A percentile compares a stretch with the other conserved stretches of the same genome.
Evolutionary conservation across 2,329 filamentous ascomycete genomes (phyloP).

Genomic region (Botrytis medusae): DNA sequence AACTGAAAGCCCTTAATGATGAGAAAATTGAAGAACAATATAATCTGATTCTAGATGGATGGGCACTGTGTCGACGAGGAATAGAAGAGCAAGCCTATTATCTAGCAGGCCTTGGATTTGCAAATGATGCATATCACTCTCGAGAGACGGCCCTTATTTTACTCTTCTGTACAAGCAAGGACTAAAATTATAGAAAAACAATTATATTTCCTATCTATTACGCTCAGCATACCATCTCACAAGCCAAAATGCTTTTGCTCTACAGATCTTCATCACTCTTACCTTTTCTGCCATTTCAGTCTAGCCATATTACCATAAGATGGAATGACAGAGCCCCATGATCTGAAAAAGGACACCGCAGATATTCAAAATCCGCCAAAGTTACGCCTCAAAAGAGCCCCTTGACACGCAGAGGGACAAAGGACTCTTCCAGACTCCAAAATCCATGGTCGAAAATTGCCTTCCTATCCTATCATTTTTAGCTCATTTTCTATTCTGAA

Average conservation of each 20-base stretch:
- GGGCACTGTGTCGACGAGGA: background rate
- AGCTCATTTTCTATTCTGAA: background rate
- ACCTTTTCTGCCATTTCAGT: background rate
- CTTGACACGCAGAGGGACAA: background rate
- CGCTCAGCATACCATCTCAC: background rate
- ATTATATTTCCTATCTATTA: background rate
- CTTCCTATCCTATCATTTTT: background rate
- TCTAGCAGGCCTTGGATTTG: background rate
- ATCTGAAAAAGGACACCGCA: background rate
- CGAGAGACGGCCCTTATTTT: background rate
- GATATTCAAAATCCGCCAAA: background rate
- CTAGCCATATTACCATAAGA: background rate
- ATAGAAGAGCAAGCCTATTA: background rate
- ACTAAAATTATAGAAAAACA: too few species aligned
- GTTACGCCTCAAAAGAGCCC: background rate
- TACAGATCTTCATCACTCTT: too few species aligned
- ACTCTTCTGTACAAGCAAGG: background rate
- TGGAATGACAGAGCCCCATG: background rate
- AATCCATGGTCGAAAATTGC: too few species aligned
- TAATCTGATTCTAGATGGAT: background rate
- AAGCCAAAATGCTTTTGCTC: background rate
- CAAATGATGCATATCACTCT: background rate
- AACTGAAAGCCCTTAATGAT: background rate
- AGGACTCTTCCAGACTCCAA: too few species aligned
- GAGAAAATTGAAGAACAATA: background rate